phyloP scores from a whole-genome alignment of 805 yeast species.

The Hermanozyma aechmeae region DNA sequence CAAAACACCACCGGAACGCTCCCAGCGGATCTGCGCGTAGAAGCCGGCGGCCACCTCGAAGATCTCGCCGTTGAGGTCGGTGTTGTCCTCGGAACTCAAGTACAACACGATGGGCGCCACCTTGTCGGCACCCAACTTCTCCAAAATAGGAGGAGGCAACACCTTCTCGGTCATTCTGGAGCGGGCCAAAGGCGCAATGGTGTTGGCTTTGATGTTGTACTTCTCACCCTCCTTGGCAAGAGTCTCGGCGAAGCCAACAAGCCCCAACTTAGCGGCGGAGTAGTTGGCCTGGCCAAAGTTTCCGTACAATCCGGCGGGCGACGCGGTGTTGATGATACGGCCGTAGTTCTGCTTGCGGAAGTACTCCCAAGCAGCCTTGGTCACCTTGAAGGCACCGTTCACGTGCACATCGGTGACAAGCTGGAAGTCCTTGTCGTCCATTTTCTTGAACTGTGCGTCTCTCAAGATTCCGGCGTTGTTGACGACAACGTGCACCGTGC shows the following conservation, averaged over 20 bases:
- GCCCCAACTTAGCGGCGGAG: constrained; percentile 84
- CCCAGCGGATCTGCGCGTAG: constrained; percentile 90
- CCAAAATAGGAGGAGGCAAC: constrained; percentile 77
- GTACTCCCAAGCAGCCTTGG: constrained; percentile 89
- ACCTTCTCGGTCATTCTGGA: constrained; percentile 93
- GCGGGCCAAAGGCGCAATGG: constrained; percentile 90
- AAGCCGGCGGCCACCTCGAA: constrained; percentile 94
- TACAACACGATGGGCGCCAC: constrained; percentile 87
- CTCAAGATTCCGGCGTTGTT: constrained; percentile 95
- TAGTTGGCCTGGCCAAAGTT: constrained; percentile 96
- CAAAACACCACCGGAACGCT: constrained; percentile 78
- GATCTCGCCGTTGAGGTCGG: constrained; percentile 57
- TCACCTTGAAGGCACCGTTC: constrained; percentile 77
- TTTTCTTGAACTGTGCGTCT: constrained; percentile 79
- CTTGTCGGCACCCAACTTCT: constrained; percentile 74
- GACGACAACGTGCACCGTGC: constrained; percentile 79
- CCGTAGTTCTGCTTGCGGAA: constrained; percentile 81
- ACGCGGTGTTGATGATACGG: constrained; percentile 84
- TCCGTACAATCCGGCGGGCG: constrained; percentile 96
- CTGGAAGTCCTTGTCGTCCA: constrained; percentile 72
- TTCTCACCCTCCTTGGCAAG: constrained; percentile 89
- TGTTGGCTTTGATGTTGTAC: constrained; percentile 75
- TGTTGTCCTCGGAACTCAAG: constrained; percentile 53
- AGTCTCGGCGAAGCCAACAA: constrained; percentile 89
- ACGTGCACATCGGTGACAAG: constrained; percentile 81